phyloP scores from a whole-genome alignment of 768 basidiomycete species.

The Calvatia gigantea region DNA sequence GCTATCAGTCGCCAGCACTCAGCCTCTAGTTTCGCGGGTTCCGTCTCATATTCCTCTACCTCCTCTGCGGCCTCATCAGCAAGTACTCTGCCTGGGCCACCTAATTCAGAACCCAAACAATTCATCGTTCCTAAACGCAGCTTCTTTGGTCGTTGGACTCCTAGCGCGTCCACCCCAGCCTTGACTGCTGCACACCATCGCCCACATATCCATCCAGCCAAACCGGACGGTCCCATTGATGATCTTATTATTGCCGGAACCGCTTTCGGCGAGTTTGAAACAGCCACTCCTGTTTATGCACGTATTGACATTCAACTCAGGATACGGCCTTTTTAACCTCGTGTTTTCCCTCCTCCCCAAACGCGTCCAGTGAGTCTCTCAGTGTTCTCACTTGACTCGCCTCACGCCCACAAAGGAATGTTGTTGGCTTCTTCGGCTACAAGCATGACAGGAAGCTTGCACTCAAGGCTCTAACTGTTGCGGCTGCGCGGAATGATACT shows the following conservation, averaged over 20 bases:
- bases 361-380: conserved; percentile 64
- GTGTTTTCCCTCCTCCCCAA: conserved; percentile 75
- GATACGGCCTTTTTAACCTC: conserved; percentile 74
- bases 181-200: conserved; percentile 17
- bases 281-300: conserved; percentile 17
- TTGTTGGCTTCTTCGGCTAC: conserved; percentile 78
- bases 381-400: no score
- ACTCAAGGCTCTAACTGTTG: conserved; percentile 63
- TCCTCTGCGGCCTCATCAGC: conserved; percentile 18
- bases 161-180: conserved; percentile 15
- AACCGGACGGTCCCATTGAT: conserved; percentile 57
- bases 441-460: conserved; percentile 68
- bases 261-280: conserved; percentile 57
- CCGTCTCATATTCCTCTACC: conserved; percentile 21
- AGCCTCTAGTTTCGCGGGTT: conserved; percentile 15
- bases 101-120: background rate
- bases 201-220: conserved; percentile 12
- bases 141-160: background rate
- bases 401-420: conserved; percentile 36
- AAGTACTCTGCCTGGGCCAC: conserved; percentile 11
- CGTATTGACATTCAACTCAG: conserved; percentile 18
- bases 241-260: conserved; percentile 72
- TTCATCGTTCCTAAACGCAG: background rate
- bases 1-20: conserved; percentile 13
- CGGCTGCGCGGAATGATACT: conserved; percentile 63